Percentiles rank a stretch among this genome's conserved stretches.
Conservation (phyloP, 495 filamentous ascomycete genomes). For the Jackrogersella minutella region DNA sequence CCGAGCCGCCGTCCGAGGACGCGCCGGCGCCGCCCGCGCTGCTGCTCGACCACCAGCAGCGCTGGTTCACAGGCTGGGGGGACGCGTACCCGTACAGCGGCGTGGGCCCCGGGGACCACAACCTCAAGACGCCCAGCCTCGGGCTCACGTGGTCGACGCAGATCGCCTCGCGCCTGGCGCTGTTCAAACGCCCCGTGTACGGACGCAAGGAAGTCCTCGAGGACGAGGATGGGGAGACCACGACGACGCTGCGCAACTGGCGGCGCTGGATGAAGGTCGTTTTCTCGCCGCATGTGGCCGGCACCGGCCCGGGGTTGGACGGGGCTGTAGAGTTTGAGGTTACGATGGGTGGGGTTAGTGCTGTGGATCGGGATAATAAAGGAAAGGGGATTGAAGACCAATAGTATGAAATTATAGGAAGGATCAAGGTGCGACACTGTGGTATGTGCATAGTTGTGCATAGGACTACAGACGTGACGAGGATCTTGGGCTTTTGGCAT, state of each 20-base stretch:
- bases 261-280: constrained; percentile 79
- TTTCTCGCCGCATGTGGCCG: constrained; percentile 73
- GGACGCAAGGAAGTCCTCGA: constrained; percentile 38
- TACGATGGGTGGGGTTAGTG: constrained; percentile 60
- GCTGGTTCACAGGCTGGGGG: constrained; percentile 95
- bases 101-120: constrained; percentile 36
- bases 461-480: background rate
- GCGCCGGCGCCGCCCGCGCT: constrained; percentile 59
- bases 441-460: background rate
- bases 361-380: constrained; percentile 42
- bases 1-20: constrained; percentile 38
- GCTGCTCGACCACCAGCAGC: constrained; percentile 85
- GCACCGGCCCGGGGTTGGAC: constrained; percentile 50
- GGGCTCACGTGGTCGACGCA: constrained; percentile 92
- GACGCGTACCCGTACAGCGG: constrained; percentile 53
- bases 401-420: too few relatives aligned
- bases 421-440: background rate
- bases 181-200: constrained; percentile 69
- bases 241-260: constrained; percentile 52
- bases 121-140: constrained; percentile 82
- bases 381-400: constrained; percentile 21
- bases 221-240: constrained; percentile 26
- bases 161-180: constrained; percentile 79
- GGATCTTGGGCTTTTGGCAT: background rate
- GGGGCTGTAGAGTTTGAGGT: constrained; percentile 66